Percentiles rank a stretch among this genome's conserved stretches.
Conservation (phyloP, 129 eudicot genomes). For the Ambrosia artemisiifolia region DNA sequence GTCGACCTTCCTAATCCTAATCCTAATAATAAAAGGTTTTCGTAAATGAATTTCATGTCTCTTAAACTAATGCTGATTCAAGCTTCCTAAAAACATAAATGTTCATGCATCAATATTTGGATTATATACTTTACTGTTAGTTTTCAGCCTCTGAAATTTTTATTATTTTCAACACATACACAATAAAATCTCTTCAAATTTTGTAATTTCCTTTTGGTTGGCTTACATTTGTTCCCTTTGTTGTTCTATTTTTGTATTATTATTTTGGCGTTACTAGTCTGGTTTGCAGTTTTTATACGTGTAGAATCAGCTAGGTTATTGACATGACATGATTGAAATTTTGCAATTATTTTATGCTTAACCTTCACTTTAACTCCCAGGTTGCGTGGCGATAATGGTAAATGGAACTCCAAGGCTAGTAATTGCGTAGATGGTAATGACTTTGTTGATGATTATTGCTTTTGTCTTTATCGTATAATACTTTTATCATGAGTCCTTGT, state of each 20-base stretch:
- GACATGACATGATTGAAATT: not conserved
- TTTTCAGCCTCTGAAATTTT: too few species aligned
- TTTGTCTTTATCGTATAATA: too few species aligned
- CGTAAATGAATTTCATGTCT: too few species aligned
- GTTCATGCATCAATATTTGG: too few species aligned
- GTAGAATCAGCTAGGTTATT: slow-evolving; percentile 13
- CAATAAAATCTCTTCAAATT: too few species aligned
- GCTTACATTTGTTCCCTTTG: not conserved
- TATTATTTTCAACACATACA: too few species aligned
- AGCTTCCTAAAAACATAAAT: too few species aligned
- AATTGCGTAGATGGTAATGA: slow-evolving; percentile 57
- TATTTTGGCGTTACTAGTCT: not conserved
- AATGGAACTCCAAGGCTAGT: slow-evolving; percentile 24
- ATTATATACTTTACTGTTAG: too few species aligned
- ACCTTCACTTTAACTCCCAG: slow-evolving; percentile 38
- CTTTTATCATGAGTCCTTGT: slow-evolving; percentile 8
- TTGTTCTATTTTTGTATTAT: not conserved
- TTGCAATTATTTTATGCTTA: slow-evolving; percentile 6
- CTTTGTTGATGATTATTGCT: slow-evolving; percentile 14
- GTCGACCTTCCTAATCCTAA: too few species aligned
- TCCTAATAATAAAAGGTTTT: too few species aligned
- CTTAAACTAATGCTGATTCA: too few species aligned
- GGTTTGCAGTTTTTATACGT: not conserved
- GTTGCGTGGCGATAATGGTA: slow-evolving; percentile 48
- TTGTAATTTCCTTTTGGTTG: not conserved